Evolutionary conservation across 257 asterid genomes (phyloP), one percentile per base, ranked within the genome.

Genomic region (Solanum pimpinellifolium): DNA sequence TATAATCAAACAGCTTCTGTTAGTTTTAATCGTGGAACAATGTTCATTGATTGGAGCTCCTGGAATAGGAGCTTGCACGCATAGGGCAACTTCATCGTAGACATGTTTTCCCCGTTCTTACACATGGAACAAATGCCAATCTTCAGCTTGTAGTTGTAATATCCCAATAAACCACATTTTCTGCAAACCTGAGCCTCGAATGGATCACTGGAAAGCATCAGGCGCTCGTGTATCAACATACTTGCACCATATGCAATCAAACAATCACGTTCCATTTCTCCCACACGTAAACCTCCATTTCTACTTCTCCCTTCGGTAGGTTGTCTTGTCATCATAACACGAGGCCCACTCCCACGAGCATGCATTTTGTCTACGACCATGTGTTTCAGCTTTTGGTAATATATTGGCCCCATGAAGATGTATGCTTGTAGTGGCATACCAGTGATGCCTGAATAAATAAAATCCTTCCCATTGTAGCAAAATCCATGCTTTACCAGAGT

Each of bases 211-310:
- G 99, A 95, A 87, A 95, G 7, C 98, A 97, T 97, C 90, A 97
- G 86, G n/a, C 98, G 98, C 88, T 97, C 99, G 16, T 94, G 92
- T 91, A 94, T 90, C 86, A 95, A 90, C 98, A 94, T 94, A 90
- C 98, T 94, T 85, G 99, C 98, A 83, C 98, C 99, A 91, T 97
- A 97, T 23, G 99, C 98, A 93, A 97, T 94, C 88, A 97, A 93
- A 88, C 99, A 97, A 88, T 97, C 99, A 68, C 99, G 98, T 90
- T 97, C 99, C 99, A 97, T 97, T 89, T 95, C 99, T 88, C 98
- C 99, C 70, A 97, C 98, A 13, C 98, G 95, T 44, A 97, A 89
- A 80, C 99, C 99, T 96, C 99, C 99, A 91, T 93, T 94, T 91
- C 93, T 93, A 85, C 98, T 94, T 91, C 92, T 94, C 83, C 99